These are phyloP conservation scores for Kluyveromyces aestuarii DNA, from an alignment of 805 yeast species.

Conservation along the genomic window DNA sequence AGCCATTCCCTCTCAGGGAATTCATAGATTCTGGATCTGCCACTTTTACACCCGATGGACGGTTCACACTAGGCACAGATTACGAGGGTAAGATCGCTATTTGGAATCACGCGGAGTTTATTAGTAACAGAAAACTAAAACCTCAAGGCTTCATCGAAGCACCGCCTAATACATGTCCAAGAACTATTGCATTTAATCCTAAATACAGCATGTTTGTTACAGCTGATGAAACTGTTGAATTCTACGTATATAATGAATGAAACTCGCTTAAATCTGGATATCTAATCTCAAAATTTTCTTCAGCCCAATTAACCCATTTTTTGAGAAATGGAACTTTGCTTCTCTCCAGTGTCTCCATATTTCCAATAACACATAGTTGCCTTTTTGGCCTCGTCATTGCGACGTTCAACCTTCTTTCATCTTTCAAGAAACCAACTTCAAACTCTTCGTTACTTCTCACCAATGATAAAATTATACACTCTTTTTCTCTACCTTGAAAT, in stretches of 20 bases:
- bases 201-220: conserved; percentile 32
- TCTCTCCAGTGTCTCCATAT: conserved; percentile 56
- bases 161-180: conserved; percentile 31
- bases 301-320: conserved; percentile 65
- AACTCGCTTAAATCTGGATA: conserved; percentile 49
- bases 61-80: conserved; percentile 50
- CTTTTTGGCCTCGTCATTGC: conserved; percentile 87
- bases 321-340: conserved; percentile 39
- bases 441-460: conserved; percentile 68
- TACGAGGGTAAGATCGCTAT: conserved; percentile 43
- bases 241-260: conserved; percentile 24
- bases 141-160: conserved; percentile 22
- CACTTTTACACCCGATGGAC: conserved; percentile 60
- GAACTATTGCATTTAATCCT: conserved; percentile 34
- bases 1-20: conserved; percentile 35
- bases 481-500: conserved; percentile 94
- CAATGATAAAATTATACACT: conserved; percentile 66
- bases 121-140: conserved; percentile 19
- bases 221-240: conserved; percentile 31
- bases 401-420: conserved; percentile 75
- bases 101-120: conserved; percentile 38
- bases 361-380: conserved; percentile 81
- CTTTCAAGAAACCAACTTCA: conserved; percentile 77
- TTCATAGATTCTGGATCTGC: conserved; percentile 47
- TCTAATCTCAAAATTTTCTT: conserved; percentile 53